These are phyloP conservation scores for Stagonosporopsis vannaccii DNA, from an alignment of 2,329 filamentous ascomycete species.

Conservation along the genomic window DNA sequence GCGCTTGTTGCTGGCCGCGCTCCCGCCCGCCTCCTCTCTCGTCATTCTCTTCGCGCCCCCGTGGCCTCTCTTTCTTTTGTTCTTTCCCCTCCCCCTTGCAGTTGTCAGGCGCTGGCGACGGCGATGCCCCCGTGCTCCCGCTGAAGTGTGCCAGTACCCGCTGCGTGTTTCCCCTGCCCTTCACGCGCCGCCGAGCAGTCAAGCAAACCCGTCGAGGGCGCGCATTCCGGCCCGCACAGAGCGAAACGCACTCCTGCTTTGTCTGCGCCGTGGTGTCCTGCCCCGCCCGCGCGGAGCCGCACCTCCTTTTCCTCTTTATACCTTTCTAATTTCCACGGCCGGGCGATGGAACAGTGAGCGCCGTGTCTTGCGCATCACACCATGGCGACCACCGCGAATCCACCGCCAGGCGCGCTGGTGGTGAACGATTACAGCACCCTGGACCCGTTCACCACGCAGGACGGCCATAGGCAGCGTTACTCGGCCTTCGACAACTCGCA, in stretches of 20 bases:
- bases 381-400: conserved; percentile 55
- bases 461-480: conserved; percentile 69
- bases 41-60: conserved; percentile 20
- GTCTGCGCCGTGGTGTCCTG: background rate
- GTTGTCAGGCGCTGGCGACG: conserved; percentile 13
- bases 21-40: conserved; percentile 8
- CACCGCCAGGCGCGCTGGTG: conserved; percentile 50
- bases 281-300: background rate
- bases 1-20: background rate
- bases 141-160: conserved; percentile 11
- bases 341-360: conserved; percentile 42
- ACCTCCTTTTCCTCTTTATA: conserved; percentile 9
- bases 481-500: conserved; percentile 82
- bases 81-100: background rate
- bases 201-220: conserved; percentile 7
- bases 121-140: conserved; percentile 10
- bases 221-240: conserved; percentile 3
- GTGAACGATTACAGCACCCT: conserved; percentile 46
- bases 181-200: conserved; percentile 13
- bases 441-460: conserved; percentile 57
- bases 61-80: conserved; percentile 20
- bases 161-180: conserved; percentile 15
- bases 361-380: conserved; percentile 21
- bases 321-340: conserved; percentile 12
- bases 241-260: conserved; percentile 1